Base-by-base conservation (phyloP, 768 basidiomycete genomes). In the Russula dissimulans region DNA sequence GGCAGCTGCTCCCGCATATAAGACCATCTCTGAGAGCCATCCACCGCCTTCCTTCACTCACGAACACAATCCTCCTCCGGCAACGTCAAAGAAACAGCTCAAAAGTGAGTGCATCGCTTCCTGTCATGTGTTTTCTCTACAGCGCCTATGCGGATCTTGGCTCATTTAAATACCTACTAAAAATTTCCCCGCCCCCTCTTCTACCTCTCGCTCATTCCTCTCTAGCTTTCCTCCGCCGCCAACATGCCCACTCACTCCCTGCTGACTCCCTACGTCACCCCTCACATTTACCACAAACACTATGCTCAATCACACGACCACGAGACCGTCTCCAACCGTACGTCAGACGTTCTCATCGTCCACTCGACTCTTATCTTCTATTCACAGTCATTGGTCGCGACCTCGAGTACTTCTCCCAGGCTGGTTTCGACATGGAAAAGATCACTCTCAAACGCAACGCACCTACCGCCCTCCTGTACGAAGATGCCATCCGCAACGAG, bases 371-470 rank as follows among this genome's bases (percentile, higher is more conserved):
- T 51, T 39, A 56, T 66, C 62, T 51, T 15, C 51, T 52, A 11
- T 42, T 36, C 51, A 43, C 73, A 94, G 91, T 95, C 71, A 87
- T 95, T 69, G 93, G 91, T 68, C 85, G 82, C 67, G 95, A 98
- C 71, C 82, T 98, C 69, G 89, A 93, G 72, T 91, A 94, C 77
- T 97, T 97, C 83, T 98, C 95, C 42, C 89, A 97, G 74, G 95
- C 97, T 59, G 97, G 97, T 63, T 98, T 99, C 77, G 95, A 99
- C 77, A 97, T 98, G 89, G 89, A 95, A 70, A 85, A 89, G 67
- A 93, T 98, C 75, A 89, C 93, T 72, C 81, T 99, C 75, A 95
- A 91, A 76, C 90, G 92, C 75, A 95, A 95, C 66, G 92, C 92
- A 1, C 81, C 92, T 22, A 85, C 87, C 45, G 91, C 95, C 1